Percentiles rank a stretch among this genome's conserved stretches.
Evolutionary conservation across 2,329 filamentous ascomycete species (phyloP).

Genomic region (Aspergillus ustus): DNA sequence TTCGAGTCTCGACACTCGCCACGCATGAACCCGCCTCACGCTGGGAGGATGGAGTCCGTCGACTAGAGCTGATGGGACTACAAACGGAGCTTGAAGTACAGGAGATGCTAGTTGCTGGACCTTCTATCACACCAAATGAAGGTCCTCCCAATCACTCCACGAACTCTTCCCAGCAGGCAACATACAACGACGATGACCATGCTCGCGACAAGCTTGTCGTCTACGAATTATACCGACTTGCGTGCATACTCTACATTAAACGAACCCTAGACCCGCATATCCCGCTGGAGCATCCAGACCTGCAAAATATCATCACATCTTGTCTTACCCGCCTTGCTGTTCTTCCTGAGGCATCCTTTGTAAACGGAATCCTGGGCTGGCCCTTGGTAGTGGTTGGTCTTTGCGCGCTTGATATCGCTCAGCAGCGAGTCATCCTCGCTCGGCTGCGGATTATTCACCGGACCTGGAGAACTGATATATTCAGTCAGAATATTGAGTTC

Average conservation of each 20-base stretch:
- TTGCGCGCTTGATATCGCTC: background rate
- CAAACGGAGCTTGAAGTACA: too few relatives aligned
- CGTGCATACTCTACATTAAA: background rate
- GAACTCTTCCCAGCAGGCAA: background rate
- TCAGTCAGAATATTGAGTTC: background rate
- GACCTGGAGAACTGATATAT: slow-evolving; percentile 1
- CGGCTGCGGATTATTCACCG: background rate
- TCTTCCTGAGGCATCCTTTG: background rate
- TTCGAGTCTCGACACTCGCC: background rate
- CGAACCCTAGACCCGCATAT: background rate
- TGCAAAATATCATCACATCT: background rate
- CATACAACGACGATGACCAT: too few relatives aligned
- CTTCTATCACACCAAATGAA: background rate
- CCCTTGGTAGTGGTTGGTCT: background rate
- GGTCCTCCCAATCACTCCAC: too few relatives aligned
- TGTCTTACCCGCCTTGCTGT: background rate
- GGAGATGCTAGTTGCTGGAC: too few relatives aligned
- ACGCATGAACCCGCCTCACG: background rate
- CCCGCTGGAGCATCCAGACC: background rate
- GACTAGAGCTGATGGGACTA: too few relatives aligned
- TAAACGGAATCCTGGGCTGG: background rate
- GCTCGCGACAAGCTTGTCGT: background rate
- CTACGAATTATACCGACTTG: background rate
- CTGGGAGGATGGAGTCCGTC: too few relatives aligned
- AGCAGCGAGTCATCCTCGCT: background rate